Base-by-base conservation (phyloP, 2,329 filamentous ascomycete species). In the Nothophaeocryptopus gaeumannii region DNA sequence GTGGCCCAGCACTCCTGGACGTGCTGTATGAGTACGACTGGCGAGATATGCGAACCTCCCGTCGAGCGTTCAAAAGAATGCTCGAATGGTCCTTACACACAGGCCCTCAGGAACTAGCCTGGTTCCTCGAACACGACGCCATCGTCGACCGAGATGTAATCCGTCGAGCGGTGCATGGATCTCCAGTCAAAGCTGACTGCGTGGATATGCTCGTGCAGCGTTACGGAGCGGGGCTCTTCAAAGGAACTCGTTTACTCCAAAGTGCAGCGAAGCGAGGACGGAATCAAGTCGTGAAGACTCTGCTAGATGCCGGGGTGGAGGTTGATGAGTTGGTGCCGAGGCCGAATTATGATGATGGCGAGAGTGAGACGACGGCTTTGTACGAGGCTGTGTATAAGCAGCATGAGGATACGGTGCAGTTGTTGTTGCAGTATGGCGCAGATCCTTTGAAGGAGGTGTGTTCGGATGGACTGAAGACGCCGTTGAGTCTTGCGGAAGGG, bases 381-480 rank as follows among this genome's bases (percentile, higher is more conserved):
- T 57, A 50, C 13, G 51, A 57, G 32, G 52, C 55, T 38, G 51
- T 55, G 10, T 47, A 57, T 33, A 47, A 53, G 32, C 55, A 53
- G 30, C 49, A 55, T 32, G 49, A 51, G 36, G 52, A 55, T 10
- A 43, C 43, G 9, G 39, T 57, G 12, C 14, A 13, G 26, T 32
- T 57, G 15, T 34, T 55, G 39, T 49, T 57, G 3, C 13, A 34
- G 3, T 45, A 39, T 33, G 52, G 55, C 3, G 52, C 55, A 8
- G 55, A 55, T 39, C 55, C 52, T 8, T 32, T 42, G 8, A 51
- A 50, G 35, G 14, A 48, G 16, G 52, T 53, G 5, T 33, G 43
- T 29, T 15, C 35, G 7, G 53, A 49, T 13, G 54, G 42, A 5
- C 9, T 35, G 11, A 50, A 47, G 13, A 54, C 49, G 12, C 51